These are phyloP conservation scores for Bolboschoenoplectus hybrid DNA, from an alignment of 202 grass and related monocot genomes.

Conservation along the genomic window DNA sequence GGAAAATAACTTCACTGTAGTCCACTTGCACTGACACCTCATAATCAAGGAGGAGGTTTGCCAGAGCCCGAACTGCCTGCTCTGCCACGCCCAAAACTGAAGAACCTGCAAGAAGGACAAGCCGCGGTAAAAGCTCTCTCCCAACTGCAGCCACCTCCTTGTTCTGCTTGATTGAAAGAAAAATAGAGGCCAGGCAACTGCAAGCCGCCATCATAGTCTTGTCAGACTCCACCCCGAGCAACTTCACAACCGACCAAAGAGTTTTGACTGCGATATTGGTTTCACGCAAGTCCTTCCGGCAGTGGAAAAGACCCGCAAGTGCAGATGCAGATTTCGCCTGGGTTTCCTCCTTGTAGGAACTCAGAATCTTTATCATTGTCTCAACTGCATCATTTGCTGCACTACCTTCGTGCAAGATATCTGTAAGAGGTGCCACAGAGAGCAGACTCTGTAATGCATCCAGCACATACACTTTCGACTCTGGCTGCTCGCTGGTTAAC, in stretches of 20 bases:
- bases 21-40: slow-evolving; percentile 71
- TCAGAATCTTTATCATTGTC: slow-evolving; percentile 98
- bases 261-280: slow-evolving; percentile 88
- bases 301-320: slow-evolving; percentile 91
- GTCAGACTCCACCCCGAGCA: slow-evolving; percentile 72
- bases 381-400: slow-evolving; percentile 95
- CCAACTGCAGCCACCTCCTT: slow-evolving; percentile 89
- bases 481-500: slow-evolving; percentile 97
- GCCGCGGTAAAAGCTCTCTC: slow-evolving; percentile 68
- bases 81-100: slow-evolving; percentile 89
- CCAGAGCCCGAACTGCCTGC: slow-evolving; percentile 86
- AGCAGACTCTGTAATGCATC: slow-evolving; percentile 98
- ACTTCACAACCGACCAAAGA: slow-evolving; percentile 79
- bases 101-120: slow-evolving; percentile 70
- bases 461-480: slow-evolving; percentile 95
- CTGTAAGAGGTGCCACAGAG: slow-evolving; percentile 89
- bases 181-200: slow-evolving; percentile 91
- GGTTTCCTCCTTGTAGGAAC: slow-evolving; percentile 91
- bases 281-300: slow-evolving; percentile 91
- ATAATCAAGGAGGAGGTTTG: slow-evolving; percentile 94
- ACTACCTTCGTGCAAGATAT: slow-evolving; percentile 98
- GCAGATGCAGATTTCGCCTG: slow-evolving; percentile 94
- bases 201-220: slow-evolving; percentile 79
- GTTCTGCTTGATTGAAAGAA: slow-evolving; percentile 95
- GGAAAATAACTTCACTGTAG: slow-evolving; percentile 81